Evolutionary conservation across 139 green algal genomes (phyloP).

Genomic region (Picochlorum sp.): DNA sequence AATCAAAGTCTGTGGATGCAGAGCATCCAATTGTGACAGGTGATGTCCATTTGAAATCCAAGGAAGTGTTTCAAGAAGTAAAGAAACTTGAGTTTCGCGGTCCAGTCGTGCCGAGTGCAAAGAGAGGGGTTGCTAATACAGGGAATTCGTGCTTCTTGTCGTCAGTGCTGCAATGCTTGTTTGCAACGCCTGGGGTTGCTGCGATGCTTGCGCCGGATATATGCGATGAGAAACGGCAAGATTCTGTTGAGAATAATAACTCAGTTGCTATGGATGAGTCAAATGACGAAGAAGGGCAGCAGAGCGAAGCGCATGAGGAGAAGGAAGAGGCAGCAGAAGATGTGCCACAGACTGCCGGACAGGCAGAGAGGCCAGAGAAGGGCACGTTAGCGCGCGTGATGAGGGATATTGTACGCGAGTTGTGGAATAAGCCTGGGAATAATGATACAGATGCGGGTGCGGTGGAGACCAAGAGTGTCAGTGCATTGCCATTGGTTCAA

Average conservation of each 20-base stretch:
- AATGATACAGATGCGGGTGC: not conserved
- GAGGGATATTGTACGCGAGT: not conserved
- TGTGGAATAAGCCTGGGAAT: not conserved
- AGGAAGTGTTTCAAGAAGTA: constrained; percentile 3
- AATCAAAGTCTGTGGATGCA: not conserved
- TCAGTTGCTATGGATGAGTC: not conserved
- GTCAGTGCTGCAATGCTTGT: constrained; percentile 52
- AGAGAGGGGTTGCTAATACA: constrained; percentile 10
- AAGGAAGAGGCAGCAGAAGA: not conserved
- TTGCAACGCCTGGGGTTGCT: constrained; percentile 38
- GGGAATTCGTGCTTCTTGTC: constrained; percentile 61
- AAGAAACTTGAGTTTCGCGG: not conserved
- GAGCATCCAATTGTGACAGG: not conserved
- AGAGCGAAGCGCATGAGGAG: not conserved
- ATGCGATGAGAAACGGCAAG: not conserved
- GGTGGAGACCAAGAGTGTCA: not conserved
- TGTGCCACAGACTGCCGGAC: not conserved
- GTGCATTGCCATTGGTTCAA: constrained; percentile 19
- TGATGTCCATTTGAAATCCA: not conserved
- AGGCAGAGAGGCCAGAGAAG: not conserved
- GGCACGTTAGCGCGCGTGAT: not conserved
- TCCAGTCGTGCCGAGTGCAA: not conserved
- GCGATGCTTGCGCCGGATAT: constrained; percentile 22
- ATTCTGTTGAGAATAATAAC: not conserved
- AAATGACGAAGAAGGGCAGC: not conserved